Evolutionary conservation across 768 basidiomycete species (phyloP).

Genomic region (Candolleomyces aberdarensis): DNA sequence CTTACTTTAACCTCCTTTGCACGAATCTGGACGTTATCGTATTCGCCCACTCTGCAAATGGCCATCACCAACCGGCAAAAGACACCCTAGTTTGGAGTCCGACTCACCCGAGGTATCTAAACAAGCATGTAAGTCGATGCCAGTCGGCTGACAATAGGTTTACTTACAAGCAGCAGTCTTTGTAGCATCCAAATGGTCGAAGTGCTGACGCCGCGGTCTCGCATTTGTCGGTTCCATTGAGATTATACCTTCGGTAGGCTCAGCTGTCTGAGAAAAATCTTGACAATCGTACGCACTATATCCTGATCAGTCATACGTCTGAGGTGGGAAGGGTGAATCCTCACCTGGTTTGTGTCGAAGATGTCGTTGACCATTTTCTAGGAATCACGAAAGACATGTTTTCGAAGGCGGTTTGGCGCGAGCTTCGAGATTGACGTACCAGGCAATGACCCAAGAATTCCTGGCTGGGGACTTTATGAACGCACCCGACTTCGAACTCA

Average conservation of each 20-base stretch:
- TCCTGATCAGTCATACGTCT: not conserved
- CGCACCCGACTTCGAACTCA: not conserved
- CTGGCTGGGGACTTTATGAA: not conserved
- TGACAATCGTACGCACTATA: not conserved
- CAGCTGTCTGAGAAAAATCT: no score
- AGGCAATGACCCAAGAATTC: not conserved
- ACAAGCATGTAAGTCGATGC: not conserved
- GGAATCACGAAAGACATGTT: no score
- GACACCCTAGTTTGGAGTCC: not conserved
- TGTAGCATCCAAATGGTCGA: not conserved
- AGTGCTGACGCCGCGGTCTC: not conserved
- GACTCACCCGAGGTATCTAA: not conserved
- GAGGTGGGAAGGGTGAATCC: not conserved
- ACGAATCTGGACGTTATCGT: not conserved
- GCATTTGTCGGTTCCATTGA: constrained; percentile 2
- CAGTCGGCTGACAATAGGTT: not conserved
- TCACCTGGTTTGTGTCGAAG: constrained; percentile 3
- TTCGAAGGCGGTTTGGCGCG: no score
- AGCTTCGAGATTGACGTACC: not conserved
- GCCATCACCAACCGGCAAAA: not conserved
- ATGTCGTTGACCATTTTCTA: constrained; percentile 5
- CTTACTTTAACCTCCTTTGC: constrained; percentile 7
- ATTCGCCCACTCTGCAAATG: not conserved
- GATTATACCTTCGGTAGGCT: not conserved
- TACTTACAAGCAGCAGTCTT: not conserved